Base-by-base conservation (phyloP, 2,329 filamentous ascomycete species). In the Sporothrix phasma region DNA sequence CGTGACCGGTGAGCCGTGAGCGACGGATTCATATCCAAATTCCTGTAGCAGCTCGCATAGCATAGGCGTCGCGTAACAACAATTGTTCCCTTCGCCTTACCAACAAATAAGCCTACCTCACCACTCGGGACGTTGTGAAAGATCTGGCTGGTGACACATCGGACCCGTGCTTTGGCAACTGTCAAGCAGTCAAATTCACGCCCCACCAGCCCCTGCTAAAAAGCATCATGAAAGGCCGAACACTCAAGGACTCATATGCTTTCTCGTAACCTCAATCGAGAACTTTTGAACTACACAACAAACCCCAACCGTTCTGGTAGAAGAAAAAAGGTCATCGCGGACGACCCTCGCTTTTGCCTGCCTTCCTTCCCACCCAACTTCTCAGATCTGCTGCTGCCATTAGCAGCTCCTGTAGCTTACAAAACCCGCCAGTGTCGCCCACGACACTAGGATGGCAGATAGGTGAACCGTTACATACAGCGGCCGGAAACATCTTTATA, bases 371-470 rank as follows among this genome's bases (percentile, higher is more conserved):
- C 39, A 10, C n/a, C 29, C 41, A 4, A 5, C 45, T 43, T 19
- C 24, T 51, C 49, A n/a, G 15, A 31, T 61, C 54, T 46, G 19
- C 15, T 13, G 11, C 11, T 34, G 6, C 45, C 39, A 15, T 31
- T 41, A 19, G 39, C 49, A 49, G 61, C 59, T 45, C 19, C 46
- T 45, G 51, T 61, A 53, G 53, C 54, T 29, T 43, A 13, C 43
- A 46, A 5, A 26, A 17, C 15, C 22, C 47, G 5, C 26, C 43
- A 22, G 47, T 61, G 64, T 66, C 65, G 61, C 75, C 74, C 67
- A 72, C 71, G 70, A 69, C 70, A 74, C 70, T 81, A 86, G 84
- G 80, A 86, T 87, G 84, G 85, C 86, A 78, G 84, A 88, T 85
- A 84, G 81, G 82, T 83, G n/a, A n/a, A 83, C 78, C 80, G 80